phyloP scores from a whole-genome alignment of 2,329 filamentous ascomycete genomes.

The Zelopaecilomyces penicillatus region DNA sequence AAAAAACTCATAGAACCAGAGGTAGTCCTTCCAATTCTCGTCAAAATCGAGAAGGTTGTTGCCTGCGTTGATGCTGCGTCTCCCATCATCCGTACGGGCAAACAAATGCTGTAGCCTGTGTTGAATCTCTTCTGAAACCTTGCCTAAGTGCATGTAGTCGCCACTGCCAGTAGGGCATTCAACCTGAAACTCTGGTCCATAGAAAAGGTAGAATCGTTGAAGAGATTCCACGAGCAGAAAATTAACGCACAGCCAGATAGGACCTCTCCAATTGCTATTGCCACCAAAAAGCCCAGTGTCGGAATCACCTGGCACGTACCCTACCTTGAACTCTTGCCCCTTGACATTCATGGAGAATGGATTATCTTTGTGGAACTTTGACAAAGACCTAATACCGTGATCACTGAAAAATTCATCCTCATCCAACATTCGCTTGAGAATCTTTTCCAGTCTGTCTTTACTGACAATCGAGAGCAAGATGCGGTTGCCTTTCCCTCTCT shows the following conservation, averaged over 20 bases:
- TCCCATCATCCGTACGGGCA: slow-evolving; percentile 72
- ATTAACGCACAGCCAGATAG: slow-evolving; percentile 94
- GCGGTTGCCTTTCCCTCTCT: slow-evolving; percentile 81
- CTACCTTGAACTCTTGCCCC: slow-evolving; percentile 77
- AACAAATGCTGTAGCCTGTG: slow-evolving; percentile 91
- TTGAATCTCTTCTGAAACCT: slow-evolving; percentile 90
- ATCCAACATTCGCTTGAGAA: slow-evolving; percentile 84
- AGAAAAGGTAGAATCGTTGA: slow-evolving; percentile 95
- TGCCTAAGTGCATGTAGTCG: slow-evolving; percentile 90
- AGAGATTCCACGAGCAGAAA: slow-evolving; percentile 89
- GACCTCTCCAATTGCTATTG: slow-evolving; percentile 96
- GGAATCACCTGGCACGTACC: slow-evolving; percentile 90
- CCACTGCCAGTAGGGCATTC: slow-evolving; percentile 92
- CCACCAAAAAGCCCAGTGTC: slow-evolving; percentile 92
- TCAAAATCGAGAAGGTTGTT: slow-evolving; percentile 85
- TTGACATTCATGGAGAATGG: slow-evolving; percentile 96
- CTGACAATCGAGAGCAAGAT: slow-evolving; percentile 85
- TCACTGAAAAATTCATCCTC: slow-evolving; percentile 88
- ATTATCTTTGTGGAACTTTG: slow-evolving; percentile 81
- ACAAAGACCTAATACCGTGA: slow-evolving; percentile 84
- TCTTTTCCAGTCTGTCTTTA: slow-evolving; percentile 83
- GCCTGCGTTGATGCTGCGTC: slow-evolving; percentile 79
- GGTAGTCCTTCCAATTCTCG: slow-evolving; percentile 71
- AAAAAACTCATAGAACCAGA: slow-evolving; percentile 98
- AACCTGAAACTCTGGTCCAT: slow-evolving; percentile 78